Evolutionary conservation across 345 rosid species (phyloP).

Genomic region (Microcos paniculata): DNA sequence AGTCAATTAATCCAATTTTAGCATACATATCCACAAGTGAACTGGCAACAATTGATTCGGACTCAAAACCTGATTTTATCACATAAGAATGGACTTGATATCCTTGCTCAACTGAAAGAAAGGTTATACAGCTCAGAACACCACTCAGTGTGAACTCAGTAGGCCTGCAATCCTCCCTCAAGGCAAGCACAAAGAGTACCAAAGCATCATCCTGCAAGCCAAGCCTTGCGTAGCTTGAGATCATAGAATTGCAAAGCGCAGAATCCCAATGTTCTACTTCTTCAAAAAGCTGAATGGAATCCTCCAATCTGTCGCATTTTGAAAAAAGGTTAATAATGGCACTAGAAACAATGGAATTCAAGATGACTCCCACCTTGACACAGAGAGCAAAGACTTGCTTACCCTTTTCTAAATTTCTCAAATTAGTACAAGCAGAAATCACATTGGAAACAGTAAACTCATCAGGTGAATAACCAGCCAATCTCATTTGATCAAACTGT

Average conservation of each 20-base stretch:
- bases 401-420: constrained; percentile 62
- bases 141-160: constrained; percentile 61
- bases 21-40: constrained; percentile 66
- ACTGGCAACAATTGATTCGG: constrained; percentile 51
- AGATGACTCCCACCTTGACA: constrained; percentile 64
- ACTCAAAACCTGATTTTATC: constrained; percentile 54
- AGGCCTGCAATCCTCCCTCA: constrained; percentile 48
- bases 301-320: constrained; percentile 75
- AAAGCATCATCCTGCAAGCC: constrained; percentile 54
- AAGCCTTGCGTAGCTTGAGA: constrained; percentile 55
- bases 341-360: constrained; percentile 64
- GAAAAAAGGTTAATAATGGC: constrained; percentile 74
- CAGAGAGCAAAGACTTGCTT: constrained; percentile 60
- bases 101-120: constrained; percentile 47
- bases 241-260: constrained; percentile 53
- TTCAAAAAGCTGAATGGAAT: constrained; percentile 57
- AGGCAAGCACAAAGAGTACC: constrained; percentile 31
- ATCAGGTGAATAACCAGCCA: constrained; percentile 45
- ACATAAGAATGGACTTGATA: constrained; percentile 62
- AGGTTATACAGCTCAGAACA: constrained; percentile 44
- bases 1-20: constrained; percentile 47
- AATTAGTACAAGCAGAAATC: constrained; percentile 43
- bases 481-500: constrained; percentile 49
- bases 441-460: constrained; percentile 51
- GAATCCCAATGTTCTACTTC: constrained; percentile 52